A percentile compares a stretch with the other conserved stretches of the same genome.
These are phyloP conservation scores for Wolfiporia cocos DNA, from an alignment of 1,284 basidiomycete genomes.

Conservation along the genomic window DNA sequence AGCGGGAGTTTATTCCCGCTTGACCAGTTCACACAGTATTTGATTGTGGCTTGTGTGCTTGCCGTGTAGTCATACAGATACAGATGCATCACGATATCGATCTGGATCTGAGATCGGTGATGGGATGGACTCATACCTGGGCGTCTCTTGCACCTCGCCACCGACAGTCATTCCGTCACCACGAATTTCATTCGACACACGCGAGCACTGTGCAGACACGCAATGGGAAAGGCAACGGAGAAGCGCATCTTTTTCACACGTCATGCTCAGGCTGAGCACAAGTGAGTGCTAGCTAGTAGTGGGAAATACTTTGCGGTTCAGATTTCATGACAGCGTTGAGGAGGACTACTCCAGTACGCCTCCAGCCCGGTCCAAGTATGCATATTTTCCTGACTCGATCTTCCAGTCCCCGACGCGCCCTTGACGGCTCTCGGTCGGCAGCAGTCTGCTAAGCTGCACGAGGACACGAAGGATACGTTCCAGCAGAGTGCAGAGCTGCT, in stretches of 20 bases:
- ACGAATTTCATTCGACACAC: too few relatives aligned
- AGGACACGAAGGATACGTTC: constrained; percentile 26
- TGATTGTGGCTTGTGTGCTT: too few relatives aligned
- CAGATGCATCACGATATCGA: too few relatives aligned
- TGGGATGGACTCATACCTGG: too few relatives aligned
- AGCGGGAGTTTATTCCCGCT: too few relatives aligned
- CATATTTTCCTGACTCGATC: not conserved
- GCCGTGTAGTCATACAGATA: too few relatives aligned
- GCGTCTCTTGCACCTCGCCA: too few relatives aligned
- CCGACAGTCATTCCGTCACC: too few relatives aligned
- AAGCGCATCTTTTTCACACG: constrained; percentile 27
- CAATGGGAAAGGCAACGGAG: constrained; percentile 22
- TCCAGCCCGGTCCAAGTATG: not conserved
- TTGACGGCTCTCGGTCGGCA: constrained; percentile 23
- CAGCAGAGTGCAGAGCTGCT: constrained; percentile 27
- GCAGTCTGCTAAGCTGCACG: constrained; percentile 25
- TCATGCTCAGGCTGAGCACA: constrained; percentile 28
- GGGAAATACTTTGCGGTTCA: not conserved
- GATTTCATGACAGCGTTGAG: constrained; percentile 14
- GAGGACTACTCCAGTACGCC: constrained; percentile 23
- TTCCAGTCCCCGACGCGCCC: constrained; percentile 23
- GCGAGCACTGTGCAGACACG: not conserved
- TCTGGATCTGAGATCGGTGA: too few relatives aligned
- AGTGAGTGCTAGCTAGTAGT: constrained; percentile 14
- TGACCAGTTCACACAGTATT: too few relatives aligned